Percentiles rank a stretch among this genome's conserved stretches.
Conservation (phyloP, 495 filamentous ascomycete genomes). For the Parmelia sp. region DNA sequence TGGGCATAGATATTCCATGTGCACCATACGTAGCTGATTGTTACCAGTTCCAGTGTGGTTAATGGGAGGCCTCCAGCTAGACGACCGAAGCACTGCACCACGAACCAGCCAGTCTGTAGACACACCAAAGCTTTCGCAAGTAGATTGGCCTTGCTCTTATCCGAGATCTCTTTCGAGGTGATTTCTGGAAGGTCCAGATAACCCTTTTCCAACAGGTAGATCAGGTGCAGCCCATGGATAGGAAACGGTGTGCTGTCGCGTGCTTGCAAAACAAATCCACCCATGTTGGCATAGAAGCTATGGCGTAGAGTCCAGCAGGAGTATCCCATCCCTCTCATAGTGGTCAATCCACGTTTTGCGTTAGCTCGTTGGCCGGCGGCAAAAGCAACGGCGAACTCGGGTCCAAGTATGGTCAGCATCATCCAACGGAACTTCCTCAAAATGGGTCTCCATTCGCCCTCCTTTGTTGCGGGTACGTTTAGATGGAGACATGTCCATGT, state of each 20-base stretch:
- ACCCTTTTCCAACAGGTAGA: slow-evolving; percentile 22
- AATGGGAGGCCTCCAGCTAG: slow-evolving; percentile 22
- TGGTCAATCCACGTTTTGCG: slow-evolving; percentile 14
- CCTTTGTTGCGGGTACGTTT: slow-evolving; percentile 26
- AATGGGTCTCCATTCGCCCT: slow-evolving; percentile 14
- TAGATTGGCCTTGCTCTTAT: slow-evolving; percentile 29
- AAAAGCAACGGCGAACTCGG: slow-evolving; percentile 24
- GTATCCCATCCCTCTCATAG: slow-evolving; percentile 13
- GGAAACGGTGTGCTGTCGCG: slow-evolving; percentile 21
- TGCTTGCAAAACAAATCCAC: slow-evolving; percentile 30
- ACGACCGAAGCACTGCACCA: slow-evolving; percentile 29
- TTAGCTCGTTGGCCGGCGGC: slow-evolving; percentile 21
- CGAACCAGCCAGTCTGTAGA: slow-evolving; percentile 32
- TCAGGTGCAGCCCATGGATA: slow-evolving; percentile 24
- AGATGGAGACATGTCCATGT: slow-evolving; percentile 25
- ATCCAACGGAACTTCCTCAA: slow-evolving; percentile 24
- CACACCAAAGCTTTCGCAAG: slow-evolving; percentile 31
- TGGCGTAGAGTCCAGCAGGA: slow-evolving; percentile 31
- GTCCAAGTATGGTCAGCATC: slow-evolving; percentile 22
- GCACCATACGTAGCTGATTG: slow-evolving; percentile 29
- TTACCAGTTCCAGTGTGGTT: slow-evolving; percentile 32
- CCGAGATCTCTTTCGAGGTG: slow-evolving; percentile 19
- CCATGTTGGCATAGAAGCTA: slow-evolving; percentile 34
- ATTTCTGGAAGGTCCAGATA: slow-evolving; percentile 25
- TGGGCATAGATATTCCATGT: slow-evolving; percentile 28